Evolutionary conservation across 805 yeast species (phyloP).

Genomic region (Barnettozyma sucrosica): DNA sequence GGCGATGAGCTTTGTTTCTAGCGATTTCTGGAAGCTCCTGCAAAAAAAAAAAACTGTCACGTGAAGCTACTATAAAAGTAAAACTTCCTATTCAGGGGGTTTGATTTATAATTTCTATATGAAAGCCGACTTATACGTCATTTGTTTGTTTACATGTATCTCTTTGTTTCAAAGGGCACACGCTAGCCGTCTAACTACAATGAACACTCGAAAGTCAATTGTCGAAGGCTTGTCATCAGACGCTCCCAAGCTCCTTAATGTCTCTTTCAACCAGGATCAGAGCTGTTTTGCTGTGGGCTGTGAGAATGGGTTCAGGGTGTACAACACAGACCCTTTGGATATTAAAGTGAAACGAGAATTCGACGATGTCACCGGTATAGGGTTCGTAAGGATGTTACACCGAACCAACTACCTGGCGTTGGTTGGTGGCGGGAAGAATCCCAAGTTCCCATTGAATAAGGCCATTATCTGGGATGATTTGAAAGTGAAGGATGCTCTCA

Average conservation of each 20-base stretch:
- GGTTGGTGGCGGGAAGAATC: constrained; percentile 84
- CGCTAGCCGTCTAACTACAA: neutral
- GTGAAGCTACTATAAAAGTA: neutral
- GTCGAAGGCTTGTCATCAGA: constrained; percentile 9
- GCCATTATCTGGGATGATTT: constrained; percentile 90
- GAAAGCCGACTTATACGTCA: too few species aligned
- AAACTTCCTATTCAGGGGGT: neutral
- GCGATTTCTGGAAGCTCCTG: constrained; percentile 3
- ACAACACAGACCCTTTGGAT: constrained; percentile 83
- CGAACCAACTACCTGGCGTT: constrained; percentile 87
- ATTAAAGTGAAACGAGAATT: constrained; percentile 58
- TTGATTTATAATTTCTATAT: neutral
- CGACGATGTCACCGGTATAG: constrained; percentile 51
- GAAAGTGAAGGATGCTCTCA: constrained; percentile 65
- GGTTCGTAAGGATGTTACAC: constrained; percentile 74
- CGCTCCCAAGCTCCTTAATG: constrained; percentile 16
- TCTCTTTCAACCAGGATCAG: constrained; percentile 76
- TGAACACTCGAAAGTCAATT: constrained; percentile 24
- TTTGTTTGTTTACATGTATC: neutral
- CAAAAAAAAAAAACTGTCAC: constrained; percentile 5
- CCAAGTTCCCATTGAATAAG: constrained; percentile 72
- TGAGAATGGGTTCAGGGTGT: constrained; percentile 78
- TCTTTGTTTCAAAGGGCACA: neutral
- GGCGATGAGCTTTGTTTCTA: constrained; percentile 2
- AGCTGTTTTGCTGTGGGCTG: constrained; percentile 84